Base-by-base conservation (phyloP, 495 filamentous ascomycete genomes). In the Cercophora sp. region DNA sequence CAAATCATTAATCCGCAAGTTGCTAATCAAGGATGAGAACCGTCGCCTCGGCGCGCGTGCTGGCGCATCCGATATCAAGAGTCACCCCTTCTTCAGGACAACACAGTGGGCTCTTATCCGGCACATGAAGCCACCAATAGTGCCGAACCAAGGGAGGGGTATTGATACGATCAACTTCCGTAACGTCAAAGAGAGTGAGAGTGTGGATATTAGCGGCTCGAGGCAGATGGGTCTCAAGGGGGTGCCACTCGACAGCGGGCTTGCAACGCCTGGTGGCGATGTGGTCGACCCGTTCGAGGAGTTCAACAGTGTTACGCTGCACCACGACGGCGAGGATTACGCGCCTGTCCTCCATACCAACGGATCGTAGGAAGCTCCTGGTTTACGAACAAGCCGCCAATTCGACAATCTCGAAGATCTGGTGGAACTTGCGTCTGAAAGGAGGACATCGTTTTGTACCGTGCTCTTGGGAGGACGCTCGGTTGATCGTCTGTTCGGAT, bases 121-220 rank as follows among this genome's bases (percentile, higher is more conserved):
- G 43, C 94, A 98, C 69, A 90, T 88, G 87, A 97, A 96, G 68
- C 93, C 93, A n/a, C 93, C 93, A 2, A 98, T 98, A 79, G 85
- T 97, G 45, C 93, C 93, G 2, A 85, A 91, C 67, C 89, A 93
- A 68, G 91, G 91, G 43, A 84, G 89, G 16, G 93, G 88, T 32
- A 86, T 91, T 52, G 93, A 98, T 63, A 95, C 93, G 1, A 74
- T 94, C 58, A 98, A 98, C 66, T 98, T 98, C 78, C 82, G 94
- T 56, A 94, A 92, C 59, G 92, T 98, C 46, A 97, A 96, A 71
- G 93, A 98, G 71, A 94, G 88, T 55, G 88, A 88, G 60, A 96
- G 90, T 62, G 89, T 98, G 41, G 91, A 96, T 71, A 92, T 96
- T 54, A 85, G 86, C 29, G 85, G 81, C 11, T 73, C 81, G 10